Base-by-base conservation (phyloP, 768 basidiomycete species). In the Butyriboletus loyo region DNA sequence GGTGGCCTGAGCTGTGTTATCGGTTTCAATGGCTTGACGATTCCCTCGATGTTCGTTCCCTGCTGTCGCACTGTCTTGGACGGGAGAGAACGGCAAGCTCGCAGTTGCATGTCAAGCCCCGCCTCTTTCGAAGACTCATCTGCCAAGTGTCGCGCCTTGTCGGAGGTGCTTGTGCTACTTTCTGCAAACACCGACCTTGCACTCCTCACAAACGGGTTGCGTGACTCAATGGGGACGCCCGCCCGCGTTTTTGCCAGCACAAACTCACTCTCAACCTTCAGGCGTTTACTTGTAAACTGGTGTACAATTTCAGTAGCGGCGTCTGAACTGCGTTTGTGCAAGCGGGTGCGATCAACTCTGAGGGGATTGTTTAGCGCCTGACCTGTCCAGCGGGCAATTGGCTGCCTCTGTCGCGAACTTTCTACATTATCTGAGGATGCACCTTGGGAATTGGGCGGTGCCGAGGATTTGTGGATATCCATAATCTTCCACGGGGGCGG, bases 1-100 rank as follows among this genome's bases (percentile, higher is more conserved):
- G 68, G 68, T 21, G 64, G 64, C 8, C 57, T 66, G 30, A 71
- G 37, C 7, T 58, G 47, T 9, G 68, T 71, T 46, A 69, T 69
- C 15, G 66, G 70, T 49, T 59, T 68, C 55, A 69, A 46, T 8
- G 55, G 55, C 17, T 64, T 69, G 28, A 4, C 0, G 14, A 25
- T 31, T 25, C 39, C 24, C 21, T 38, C 40, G 19, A 19, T 6
- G 27, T 35, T 46, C 15, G 44, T 17, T 30, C 10, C 34, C 17
- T 52, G 48, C 19, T 40, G 42, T 27, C 7, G 31, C 19, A 13
- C 13, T 27, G 31, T 37, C 21, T 48, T 43, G 15, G 50, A 44
- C 7, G 57, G 52, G n/a, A 58, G 52, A 25, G 56, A 58, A 46
- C 40, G 50, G 24, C 21, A 53, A 28, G 14, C 3, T 28, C 55